A percentile compares a stretch with the other conserved stretches of the same genome.
Evolutionary conservation across 352 stramenopile genomes (phyloP).

Genomic region (Pilasporangium apinafurcum): DNA sequence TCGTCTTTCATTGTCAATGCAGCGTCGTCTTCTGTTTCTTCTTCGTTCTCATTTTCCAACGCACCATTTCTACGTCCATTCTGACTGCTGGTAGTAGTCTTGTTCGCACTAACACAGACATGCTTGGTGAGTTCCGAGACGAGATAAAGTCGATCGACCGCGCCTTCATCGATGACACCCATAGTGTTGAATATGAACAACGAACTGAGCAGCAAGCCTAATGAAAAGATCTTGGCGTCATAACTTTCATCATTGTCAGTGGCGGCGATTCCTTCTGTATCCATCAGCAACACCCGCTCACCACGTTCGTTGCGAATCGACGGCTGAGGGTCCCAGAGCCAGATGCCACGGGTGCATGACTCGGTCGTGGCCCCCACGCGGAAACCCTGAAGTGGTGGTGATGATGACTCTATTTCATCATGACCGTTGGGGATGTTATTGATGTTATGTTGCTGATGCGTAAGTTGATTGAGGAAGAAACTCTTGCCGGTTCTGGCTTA

Average conservation of each 20-base stretch:
- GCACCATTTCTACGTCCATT: not conserved
- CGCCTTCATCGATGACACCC: constrained; percentile 83
- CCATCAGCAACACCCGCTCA: constrained; percentile 72
- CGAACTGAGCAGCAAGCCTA: constrained; percentile 73
- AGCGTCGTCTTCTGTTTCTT: constrained; percentile 4
- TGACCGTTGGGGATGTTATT: not conserved
- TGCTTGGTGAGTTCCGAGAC: constrained; percentile 83
- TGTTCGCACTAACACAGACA: constrained; percentile 58
- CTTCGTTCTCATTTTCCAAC: constrained; percentile 2
- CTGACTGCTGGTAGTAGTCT: not conserved
- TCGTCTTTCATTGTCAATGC: constrained; percentile 15
- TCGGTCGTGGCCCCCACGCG: constrained; percentile 76
- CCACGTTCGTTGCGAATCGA: constrained; percentile 47
- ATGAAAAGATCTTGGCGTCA: constrained; percentile 84
- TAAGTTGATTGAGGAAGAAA: constrained; percentile 85
- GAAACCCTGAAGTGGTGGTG: constrained; percentile 25
- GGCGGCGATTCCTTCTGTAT: constrained; percentile 81
- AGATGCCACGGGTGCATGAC: constrained; percentile 82
- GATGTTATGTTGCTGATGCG: constrained; percentile 4
- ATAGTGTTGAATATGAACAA: constrained; percentile 87
- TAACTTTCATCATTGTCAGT: constrained; percentile 86
- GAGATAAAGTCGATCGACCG: constrained; percentile 79
- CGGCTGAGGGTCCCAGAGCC: constrained; percentile 68
- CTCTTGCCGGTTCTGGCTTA: constrained; percentile 73
- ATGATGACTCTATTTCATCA: not conserved